Conservation (phyloP, 2,329 filamentous ascomycete species). For the Aureobasidium pullulans region DNA sequence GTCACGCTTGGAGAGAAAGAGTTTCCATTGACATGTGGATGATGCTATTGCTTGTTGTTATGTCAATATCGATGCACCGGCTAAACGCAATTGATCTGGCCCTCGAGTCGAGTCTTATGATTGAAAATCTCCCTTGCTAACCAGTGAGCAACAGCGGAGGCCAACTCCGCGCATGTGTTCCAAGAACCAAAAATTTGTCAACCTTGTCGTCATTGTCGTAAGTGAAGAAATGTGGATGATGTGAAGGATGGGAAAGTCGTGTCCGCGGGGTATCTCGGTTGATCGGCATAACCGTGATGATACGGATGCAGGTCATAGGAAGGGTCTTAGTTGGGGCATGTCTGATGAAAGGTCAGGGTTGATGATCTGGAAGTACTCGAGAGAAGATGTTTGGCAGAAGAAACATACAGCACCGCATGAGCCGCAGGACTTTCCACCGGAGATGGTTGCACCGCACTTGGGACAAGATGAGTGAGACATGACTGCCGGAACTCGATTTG, state of each 20-base stretch:
- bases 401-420: conserved; percentile 26
- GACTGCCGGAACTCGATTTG: neutral
- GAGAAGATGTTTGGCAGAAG: neutral
- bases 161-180: neutral
- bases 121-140: too few relatives aligned
- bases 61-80: neutral
- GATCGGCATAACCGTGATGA: neutral
- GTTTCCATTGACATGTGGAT: neutral
- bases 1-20: neutral
- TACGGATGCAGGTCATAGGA: neutral
- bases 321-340: conserved; percentile 22
- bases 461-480: conserved; percentile 21
- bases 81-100: too few relatives aligned
- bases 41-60: neutral
- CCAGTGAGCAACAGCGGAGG: neutral
- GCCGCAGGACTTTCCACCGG: conserved; percentile 26
- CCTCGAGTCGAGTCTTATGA: too few relatives aligned
- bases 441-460: conserved; percentile 25
- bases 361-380: neutral
- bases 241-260: too few relatives aligned
- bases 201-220: neutral
- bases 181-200: neutral
- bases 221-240: neutral
- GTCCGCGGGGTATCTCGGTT: neutral
- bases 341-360: conserved; percentile 15